These are phyloP conservation scores for Bipolaris bicolor DNA, from an alignment of 2,329 filamentous ascomycete species.

Conservation along the genomic window DNA sequence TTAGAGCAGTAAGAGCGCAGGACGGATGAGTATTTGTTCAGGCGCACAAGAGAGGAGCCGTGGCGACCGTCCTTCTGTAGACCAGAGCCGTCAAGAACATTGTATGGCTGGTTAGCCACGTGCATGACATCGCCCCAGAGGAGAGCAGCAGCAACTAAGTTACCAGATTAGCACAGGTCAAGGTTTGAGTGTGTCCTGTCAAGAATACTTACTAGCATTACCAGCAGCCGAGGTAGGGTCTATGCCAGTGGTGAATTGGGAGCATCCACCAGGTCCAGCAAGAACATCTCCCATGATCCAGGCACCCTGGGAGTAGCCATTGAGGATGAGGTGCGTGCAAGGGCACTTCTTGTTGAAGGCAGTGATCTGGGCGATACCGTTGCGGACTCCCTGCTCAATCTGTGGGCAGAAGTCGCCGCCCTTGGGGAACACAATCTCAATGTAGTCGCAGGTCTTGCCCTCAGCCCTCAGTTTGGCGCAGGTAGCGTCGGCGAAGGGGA, in stretches of 20 bases:
- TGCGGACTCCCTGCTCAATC: conserved; percentile 27
- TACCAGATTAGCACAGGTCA: conserved; percentile 26
- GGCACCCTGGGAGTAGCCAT: conserved; percentile 66
- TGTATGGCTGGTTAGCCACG: conserved; percentile 30
- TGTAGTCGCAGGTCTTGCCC: conserved; percentile 34
- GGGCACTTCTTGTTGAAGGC: conserved; percentile 62
- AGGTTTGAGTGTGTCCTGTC: conserved; percentile 22
- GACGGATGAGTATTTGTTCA: conserved; percentile 50
- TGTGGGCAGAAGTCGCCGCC: conserved; percentile 26
- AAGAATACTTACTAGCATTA: conserved; percentile 32
- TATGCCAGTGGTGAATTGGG: conserved; percentile 24
- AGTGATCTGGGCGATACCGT: conserved; percentile 54
- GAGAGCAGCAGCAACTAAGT: conserved; percentile 33
- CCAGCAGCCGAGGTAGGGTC: conserved; percentile 29
- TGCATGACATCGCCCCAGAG: conserved; percentile 34
- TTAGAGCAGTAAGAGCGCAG: conserved; percentile 68
- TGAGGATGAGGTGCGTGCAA: conserved; percentile 60
- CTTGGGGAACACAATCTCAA: conserved; percentile 27
- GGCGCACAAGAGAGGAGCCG: conserved; percentile 21
- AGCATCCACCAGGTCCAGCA: conserved; percentile 53
- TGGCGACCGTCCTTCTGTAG: conserved; percentile 23
- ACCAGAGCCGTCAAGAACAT: conserved; percentile 28
- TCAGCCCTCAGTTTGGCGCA: conserved; percentile 30
- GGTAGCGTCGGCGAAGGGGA: conserved; percentile 28
- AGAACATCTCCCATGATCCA: conserved; percentile 66